phyloP scores from a whole-genome alignment of 306 rosid species.

The Acacia confusa region DNA sequence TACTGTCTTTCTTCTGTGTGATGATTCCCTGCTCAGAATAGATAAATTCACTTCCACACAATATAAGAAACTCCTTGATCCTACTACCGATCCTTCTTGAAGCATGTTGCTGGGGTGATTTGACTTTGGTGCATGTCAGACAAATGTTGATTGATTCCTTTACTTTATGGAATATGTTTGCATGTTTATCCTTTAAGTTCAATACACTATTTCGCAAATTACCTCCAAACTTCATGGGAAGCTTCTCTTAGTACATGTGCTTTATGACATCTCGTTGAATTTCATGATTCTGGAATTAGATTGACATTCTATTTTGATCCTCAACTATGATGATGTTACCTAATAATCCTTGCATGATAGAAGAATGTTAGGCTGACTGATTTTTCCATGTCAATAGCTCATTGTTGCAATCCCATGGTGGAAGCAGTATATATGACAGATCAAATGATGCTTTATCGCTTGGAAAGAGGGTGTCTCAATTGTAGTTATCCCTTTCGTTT shows the following conservation, averaged over 20 bases:
- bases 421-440: background rate
- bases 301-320: background rate
- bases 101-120: background rate
- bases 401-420: background rate
- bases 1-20: background rate
- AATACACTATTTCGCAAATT: background rate
- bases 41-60: background rate
- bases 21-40: background rate
- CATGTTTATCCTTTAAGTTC: background rate
- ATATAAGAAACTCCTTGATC: background rate
- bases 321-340: background rate
- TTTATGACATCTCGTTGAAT: background rate
- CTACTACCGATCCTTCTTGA: background rate
- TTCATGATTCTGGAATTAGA: background rate
- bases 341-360: background rate
- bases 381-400: background rate
- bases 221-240: background rate
- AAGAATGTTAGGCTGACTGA: background rate
- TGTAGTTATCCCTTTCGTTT: background rate
- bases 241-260: background rate
- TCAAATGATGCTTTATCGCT: background rate
- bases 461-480: background rate
- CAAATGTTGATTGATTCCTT: background rate
- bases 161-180: constrained; percentile 4
- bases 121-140: background rate